Evolutionary conservation across 176 grass and related monocot species (phyloP), one percentile per base, ranked within the genome.

Genomic region (Urochloa ruziziensis): DNA sequence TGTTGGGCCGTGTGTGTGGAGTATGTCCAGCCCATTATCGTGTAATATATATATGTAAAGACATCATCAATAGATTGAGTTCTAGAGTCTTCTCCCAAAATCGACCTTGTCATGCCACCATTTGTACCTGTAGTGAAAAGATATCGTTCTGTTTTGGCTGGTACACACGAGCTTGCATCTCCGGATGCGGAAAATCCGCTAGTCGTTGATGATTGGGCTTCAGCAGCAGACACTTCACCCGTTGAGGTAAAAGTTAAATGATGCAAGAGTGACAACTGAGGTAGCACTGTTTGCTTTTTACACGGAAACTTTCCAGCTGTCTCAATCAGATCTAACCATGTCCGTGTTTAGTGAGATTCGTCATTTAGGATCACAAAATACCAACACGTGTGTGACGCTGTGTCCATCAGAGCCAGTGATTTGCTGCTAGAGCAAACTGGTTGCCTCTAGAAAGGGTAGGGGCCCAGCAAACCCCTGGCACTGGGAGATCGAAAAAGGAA

Each of bases 131-230:
- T 97, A 47, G 72, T 97, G 70, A 91, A 93, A 82, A 88, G 92
- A 79, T 97, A 93, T 72, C 85, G 94, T 40, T 87, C 94, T 74
- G 48, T 92, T 87, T 88, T 97, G 87, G 92, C 90, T 82, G 88
- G 88, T 60, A 91, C 91, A 87, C 94, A 97, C 56, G 94, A 97
- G 67, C 88, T 97, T 80, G 83, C 90, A 70, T 89, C 90, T 33
- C 92, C 94, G 51, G 94, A 94, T 92, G 85, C 76, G 69, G 80
- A 97, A 90, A 97, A 97, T 78, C 94, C 94, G 40, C 77, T 97
- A 72, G 78, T 74, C 77, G 76, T 85, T 74, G 94, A 94, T 92
- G 94, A 94, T 75, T 91, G 85, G 79, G 80, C 90, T 75, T 94
- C 78, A 67, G 80, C 90, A 63, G 90, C 92, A 80, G 94, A 97